A percentile compares a stretch with the other conserved stretches of the same genome.
phyloP scores from a whole-genome alignment of 495 filamentous ascomycete species.

The Aspergillus diversus region DNA sequence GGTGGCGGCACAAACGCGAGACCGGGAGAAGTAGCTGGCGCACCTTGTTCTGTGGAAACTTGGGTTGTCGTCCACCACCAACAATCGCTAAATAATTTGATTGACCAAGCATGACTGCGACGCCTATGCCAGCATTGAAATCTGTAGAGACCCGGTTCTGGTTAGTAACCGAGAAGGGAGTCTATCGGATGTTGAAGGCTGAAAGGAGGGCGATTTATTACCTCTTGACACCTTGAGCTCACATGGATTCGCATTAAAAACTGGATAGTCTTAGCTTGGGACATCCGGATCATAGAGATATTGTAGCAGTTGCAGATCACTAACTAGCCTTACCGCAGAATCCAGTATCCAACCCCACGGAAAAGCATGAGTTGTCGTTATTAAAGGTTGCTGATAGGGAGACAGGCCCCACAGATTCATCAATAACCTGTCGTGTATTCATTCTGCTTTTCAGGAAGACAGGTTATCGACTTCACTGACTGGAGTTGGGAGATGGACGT shows the following conservation, averaged over 20 bases:
- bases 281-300: slow-evolving; percentile 13
- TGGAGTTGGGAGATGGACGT: slow-evolving; percentile 2
- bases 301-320: slow-evolving; percentile 11
- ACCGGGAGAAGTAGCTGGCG: slow-evolving; percentile 17
- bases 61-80: slow-evolving; percentile 84
- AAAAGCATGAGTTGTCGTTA: slow-evolving; percentile 82
- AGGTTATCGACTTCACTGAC: slow-evolving; percentile 8
- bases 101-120: slow-evolving; percentile 85
- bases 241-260: slow-evolving; percentile 78
- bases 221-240: slow-evolving; percentile 70
- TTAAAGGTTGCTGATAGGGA: slow-evolving; percentile 89
- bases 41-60: slow-evolving; percentile 87
- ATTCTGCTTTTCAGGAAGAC: slow-evolving; percentile 49
- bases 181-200: background rate
- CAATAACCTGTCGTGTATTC: slow-evolving; percentile 89
- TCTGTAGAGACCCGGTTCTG: slow-evolving; percentile 51
- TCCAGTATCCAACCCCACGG: slow-evolving; percentile 83
- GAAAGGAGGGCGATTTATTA: slow-evolving; percentile 32
- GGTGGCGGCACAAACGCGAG: background rate
- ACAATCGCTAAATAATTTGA: slow-evolving; percentile 89
- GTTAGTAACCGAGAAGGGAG: slow-evolving; percentile 6
- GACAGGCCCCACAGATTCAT: slow-evolving; percentile 70
- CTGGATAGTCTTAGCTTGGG: slow-evolving; percentile 41
- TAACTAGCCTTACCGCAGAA: slow-evolving; percentile 71
- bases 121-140: slow-evolving; percentile 81